Conservation (phyloP, 495 filamentous ascomycete species). For the Penicilliopsis zonata region DNA sequence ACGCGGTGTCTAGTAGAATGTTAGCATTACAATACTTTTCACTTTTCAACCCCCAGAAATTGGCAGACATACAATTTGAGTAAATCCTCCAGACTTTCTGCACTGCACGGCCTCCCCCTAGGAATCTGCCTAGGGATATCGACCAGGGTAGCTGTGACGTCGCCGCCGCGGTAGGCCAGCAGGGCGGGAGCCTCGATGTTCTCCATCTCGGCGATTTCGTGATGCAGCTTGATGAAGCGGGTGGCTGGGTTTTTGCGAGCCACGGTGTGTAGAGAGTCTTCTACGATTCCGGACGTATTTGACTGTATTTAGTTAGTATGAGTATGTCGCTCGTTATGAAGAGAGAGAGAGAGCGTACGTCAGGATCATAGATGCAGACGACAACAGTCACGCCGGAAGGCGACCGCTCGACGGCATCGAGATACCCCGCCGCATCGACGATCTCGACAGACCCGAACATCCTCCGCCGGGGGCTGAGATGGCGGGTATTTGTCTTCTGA, state of each 20-base stretch:
- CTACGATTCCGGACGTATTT: conserved; percentile 41
- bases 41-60: conserved; percentile 1
- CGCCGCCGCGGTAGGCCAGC: conserved; percentile 76
- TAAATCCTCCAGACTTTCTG: conserved; percentile 46
- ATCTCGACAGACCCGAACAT: conserved; percentile 66
- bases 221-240: conserved; percentile 85
- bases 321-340: conserved; percentile 9
- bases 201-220: conserved; percentile 91
- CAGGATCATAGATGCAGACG: conserved; percentile 84
- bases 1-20: conserved; percentile 5
- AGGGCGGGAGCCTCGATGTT: conserved; percentile 79
- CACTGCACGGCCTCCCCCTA: conserved; percentile 44
- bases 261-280: conserved; percentile 61
- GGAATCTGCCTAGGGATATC: conserved; percentile 81
- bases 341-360: conserved; percentile 38
- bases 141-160: conserved; percentile 82
- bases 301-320: conserved; percentile 7
- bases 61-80: conserved; percentile 40
- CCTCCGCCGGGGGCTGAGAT: conserved; percentile 55
- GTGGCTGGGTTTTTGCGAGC: conserved; percentile 55
- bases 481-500: conserved; percentile 41
- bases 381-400: conserved; percentile 75
- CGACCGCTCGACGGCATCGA: conserved; percentile 91
- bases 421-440: conserved; percentile 83
- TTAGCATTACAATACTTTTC: too few species aligned